Conservation (phyloP, 768 basidiomycete genomes). For the Russula olivacea region DNA sequence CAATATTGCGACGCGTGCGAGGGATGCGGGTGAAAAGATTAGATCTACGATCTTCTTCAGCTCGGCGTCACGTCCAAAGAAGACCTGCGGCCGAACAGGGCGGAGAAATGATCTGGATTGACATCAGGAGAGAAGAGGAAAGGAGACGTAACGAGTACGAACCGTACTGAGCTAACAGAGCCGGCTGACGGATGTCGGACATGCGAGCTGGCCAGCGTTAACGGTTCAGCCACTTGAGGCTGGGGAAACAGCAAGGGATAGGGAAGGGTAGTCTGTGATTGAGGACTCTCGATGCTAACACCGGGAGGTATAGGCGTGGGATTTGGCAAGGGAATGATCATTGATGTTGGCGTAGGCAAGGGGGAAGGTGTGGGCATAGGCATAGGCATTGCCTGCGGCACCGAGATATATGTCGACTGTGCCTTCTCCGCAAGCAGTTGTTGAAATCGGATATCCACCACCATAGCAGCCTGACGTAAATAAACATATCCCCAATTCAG, state of each 20-base stretch:
- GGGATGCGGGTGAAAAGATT: not conserved
- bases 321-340: not conserved
- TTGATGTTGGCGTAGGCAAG: not conserved
- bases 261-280: not conserved
- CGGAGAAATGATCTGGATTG: slow-evolving; percentile 5
- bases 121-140: not conserved
- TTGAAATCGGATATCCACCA: slow-evolving; percentile 13
- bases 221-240: not conserved
- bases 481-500: too few relatives aligned
- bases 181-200: not conserved
- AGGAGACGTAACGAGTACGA: not conserved
- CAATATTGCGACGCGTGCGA: slow-evolving; percentile 25
- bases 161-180: slow-evolving; percentile 7
- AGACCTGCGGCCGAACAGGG: slow-evolving; percentile 12
- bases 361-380: not conserved
- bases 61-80: slow-evolving; percentile 22
- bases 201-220: not conserved
- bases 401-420: not conserved
- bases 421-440: slow-evolving; percentile 5
- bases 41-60: slow-evolving; percentile 7
- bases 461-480: slow-evolving; percentile 4
- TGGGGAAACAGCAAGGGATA: not conserved
- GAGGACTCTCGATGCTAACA: not conserved
- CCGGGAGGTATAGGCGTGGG: not conserved
- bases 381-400: not conserved